Evolutionary conservation across 805 yeast genomes (phyloP).

Genomic region (Pichia sporocuriosa): DNA sequence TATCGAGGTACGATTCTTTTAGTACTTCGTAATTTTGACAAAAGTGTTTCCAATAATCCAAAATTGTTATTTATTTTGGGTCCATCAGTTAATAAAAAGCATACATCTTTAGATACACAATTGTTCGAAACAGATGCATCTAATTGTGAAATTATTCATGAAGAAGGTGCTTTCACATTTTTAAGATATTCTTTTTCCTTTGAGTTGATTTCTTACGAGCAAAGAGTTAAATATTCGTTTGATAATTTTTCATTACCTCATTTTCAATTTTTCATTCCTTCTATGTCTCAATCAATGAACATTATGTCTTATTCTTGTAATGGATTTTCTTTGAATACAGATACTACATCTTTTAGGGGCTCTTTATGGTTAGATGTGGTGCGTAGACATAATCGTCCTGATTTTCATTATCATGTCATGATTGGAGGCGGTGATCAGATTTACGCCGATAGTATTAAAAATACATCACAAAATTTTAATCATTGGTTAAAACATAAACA

Average conservation of each 20-base stretch:
- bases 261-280: slow-evolving; percentile 67
- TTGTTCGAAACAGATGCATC: not conserved
- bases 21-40: slow-evolving; percentile 41
- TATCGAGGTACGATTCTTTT: slow-evolving; percentile 68
- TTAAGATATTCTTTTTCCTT: slow-evolving; percentile 60
- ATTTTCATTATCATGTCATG: slow-evolving; percentile 75
- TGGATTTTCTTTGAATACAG: slow-evolving; percentile 75
- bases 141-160: slow-evolving; percentile 37
- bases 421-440: slow-evolving; percentile 97
- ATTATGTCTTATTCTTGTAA: slow-evolving; percentile 81
- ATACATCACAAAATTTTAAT: slow-evolving; percentile 44
- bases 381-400: slow-evolving; percentile 46
- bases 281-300: slow-evolving; percentile 62
- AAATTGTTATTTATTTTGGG: slow-evolving; percentile 30
- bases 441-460: slow-evolving; percentile 76
- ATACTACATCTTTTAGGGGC: slow-evolving; percentile 60
- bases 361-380: slow-evolving; percentile 85
- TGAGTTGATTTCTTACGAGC: slow-evolving; percentile 43
- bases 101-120: slow-evolving; percentile 27
- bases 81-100: slow-evolving; percentile 19
- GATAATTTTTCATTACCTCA: slow-evolving; percentile 35
- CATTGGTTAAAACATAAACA: slow-evolving; percentile 58
- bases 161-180: slow-evolving; percentile 44
- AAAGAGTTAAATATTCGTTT: slow-evolving; percentile 55
- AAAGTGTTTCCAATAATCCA: slow-evolving; percentile 13